Evolutionary conservation across 306 rosid genomes (phyloP).

Genomic region (Castanea sativa): DNA sequence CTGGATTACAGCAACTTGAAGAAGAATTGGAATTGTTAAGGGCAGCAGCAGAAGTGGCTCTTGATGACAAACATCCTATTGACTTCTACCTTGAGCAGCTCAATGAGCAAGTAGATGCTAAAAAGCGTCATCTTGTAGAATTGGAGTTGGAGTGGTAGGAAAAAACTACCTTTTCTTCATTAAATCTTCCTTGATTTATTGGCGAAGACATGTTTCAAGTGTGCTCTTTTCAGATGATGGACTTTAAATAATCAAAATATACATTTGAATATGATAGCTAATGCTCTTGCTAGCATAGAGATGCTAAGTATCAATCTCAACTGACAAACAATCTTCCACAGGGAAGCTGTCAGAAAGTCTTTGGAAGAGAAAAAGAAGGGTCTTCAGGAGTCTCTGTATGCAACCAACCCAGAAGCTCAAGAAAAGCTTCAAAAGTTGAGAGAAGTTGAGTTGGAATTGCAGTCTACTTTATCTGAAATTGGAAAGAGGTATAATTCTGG

Average conservation of each 20-base stretch:
- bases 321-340: constrained; percentile 28
- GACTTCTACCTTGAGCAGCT: constrained; percentile 61
- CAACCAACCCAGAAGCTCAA: constrained; percentile 44
- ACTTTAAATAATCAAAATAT: neutral
- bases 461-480: constrained; percentile 40
- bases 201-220: neutral
- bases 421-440: constrained; percentile 59
- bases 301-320: constrained; percentile 14
- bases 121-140: constrained; percentile 41
- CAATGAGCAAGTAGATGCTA: constrained; percentile 47
- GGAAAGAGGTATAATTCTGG: constrained; percentile 27
- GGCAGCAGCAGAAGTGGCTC: constrained; percentile 50
- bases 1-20: constrained; percentile 59
- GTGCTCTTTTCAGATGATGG: neutral
- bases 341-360: constrained; percentile 61
- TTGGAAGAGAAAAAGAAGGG: constrained; percentile 63
- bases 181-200: constrained; percentile 6
- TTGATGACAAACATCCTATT: constrained; percentile 46
- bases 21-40: constrained; percentile 56
- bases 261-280: constrained; percentile 5
- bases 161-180: constrained; percentile 8
- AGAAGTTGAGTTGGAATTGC: constrained; percentile 57
- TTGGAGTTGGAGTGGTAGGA: constrained; percentile 61
- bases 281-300: constrained; percentile 12
- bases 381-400: constrained; percentile 63